phyloP scores from a whole-genome alignment of 2,329 filamentous ascomycete species.

The Aspergillus sp. region DNA sequence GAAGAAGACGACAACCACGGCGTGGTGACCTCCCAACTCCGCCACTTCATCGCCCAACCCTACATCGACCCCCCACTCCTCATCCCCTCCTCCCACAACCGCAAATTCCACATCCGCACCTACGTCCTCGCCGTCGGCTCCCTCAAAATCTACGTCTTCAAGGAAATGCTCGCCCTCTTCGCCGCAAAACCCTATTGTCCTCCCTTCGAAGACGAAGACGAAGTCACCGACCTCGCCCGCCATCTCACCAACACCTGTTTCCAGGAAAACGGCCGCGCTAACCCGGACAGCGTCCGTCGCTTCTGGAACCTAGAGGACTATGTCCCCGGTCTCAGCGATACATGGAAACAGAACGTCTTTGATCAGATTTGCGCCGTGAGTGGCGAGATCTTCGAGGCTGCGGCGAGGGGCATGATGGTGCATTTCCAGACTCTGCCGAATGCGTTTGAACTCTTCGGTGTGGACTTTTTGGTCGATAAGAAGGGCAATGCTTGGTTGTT shows the following conservation, averaged over 20 bases:
- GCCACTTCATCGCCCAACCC: conserved; percentile 93
- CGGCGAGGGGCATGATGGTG: conserved; percentile 76
- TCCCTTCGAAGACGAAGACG: conserved; percentile 53
- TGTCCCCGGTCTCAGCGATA: conserved; percentile 30
- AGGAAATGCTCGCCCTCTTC: conserved; percentile 89
- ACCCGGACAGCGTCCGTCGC: conserved; percentile 67
- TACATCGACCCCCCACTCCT: conserved; percentile 90
- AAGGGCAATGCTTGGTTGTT: conserved; percentile 70
- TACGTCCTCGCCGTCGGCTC: conserved; percentile 83
- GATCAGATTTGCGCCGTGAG: conserved; percentile 72
- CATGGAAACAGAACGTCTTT: conserved; percentile 66
- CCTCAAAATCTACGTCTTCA: conserved; percentile 82
- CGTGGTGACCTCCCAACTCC: conserved; percentile 84
- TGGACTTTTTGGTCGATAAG: conserved; percentile 83
- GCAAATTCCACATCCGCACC: conserved; percentile 93
- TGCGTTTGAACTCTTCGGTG: conserved; percentile 86
- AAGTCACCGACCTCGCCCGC: conserved; percentile 61
- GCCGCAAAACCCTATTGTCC: conserved; percentile 71
- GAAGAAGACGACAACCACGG: conserved; percentile 40
- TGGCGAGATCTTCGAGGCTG: conserved; percentile 80
- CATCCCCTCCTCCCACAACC: conserved; percentile 60
- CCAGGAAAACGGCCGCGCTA: conserved; percentile 59
- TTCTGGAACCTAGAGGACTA: conserved; percentile 69
- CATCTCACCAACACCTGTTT: conserved; percentile 97
- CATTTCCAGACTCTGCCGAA: conserved; percentile 91